Base-by-base conservation (phyloP, 768 basidiomycete species). In the Boletus sp. region DNA sequence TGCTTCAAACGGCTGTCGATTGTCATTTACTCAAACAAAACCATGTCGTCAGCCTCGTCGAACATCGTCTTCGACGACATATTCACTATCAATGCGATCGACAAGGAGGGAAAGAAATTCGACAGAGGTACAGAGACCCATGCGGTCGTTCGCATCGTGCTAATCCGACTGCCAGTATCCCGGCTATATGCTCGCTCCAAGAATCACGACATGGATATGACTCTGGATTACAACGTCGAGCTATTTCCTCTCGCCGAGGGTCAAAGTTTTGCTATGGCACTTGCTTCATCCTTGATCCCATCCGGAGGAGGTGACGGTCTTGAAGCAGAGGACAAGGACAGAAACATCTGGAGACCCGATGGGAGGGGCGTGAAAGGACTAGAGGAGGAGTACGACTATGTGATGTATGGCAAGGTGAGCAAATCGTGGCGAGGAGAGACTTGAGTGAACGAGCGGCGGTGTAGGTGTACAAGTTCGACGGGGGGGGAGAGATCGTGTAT, bases 301-400 rank as follows among this genome's bases (percentile, higher is more conserved):
- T 57, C 64, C 6, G 82, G 81, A 46, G 77, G 75, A 56, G 70
- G 77, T 50, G 88, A 83, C 50, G 78, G 75, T 39, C 72, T 72
- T 2, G 83, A 84, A 39, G 67, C 71, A 27, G 82, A 84, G 23
- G 88, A 90, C 63, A 84, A 90, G 69, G 88, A 90, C 60, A 74
- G 85, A 51, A 80, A 89, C 66, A 81, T 87, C 17, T 93, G 91
- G 91, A 75, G 91, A 65, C 91, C 91, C 47, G 90, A 91, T 66
- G 87, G 86, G 35, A 93, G 86, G 72, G 91, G 82, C 14, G 80
- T 78, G 60, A 79, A 82, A 67, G 95, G 86, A 11, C 70, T 99
- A 27, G 96, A 98, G 59, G 89, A 93, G 54, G 94, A 98, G 60
- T 99, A 93, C 65, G 95, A 98, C 66, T 99, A 98, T 77, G 96